Percentiles rank a stretch among this genome's conserved stretches.
phyloP scores from a whole-genome alignment of 2,329 filamentous ascomycete species.

The Cytospora chrysosperma region DNA sequence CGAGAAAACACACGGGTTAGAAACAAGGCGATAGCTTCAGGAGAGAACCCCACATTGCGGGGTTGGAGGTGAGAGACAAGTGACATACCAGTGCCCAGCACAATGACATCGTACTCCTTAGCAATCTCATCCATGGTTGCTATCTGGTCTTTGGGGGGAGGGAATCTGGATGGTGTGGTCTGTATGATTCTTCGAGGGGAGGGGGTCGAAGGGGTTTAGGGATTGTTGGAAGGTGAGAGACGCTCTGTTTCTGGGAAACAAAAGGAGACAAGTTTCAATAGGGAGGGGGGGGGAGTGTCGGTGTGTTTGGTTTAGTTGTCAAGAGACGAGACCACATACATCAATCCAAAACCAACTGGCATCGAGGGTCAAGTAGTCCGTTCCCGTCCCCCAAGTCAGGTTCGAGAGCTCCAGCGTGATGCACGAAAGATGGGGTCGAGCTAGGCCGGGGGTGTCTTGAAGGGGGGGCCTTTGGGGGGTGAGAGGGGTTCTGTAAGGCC shows the following conservation, averaged over 20 bases:
- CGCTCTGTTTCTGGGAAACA: constrained; percentile 9
- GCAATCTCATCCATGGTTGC: constrained; percentile 89
- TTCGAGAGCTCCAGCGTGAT: constrained; percentile 12
- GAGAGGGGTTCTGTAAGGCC: background rate
- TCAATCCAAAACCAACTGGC: constrained; percentile 15
- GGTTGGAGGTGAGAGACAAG: constrained; percentile 28
- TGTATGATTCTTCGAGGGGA: constrained; percentile 4
- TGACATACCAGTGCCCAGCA: constrained; percentile 88
- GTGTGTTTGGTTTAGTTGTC: constrained; percentile 22
- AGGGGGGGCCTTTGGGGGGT: background rate
- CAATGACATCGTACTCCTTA: constrained; percentile 97
- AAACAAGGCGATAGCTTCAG: constrained; percentile 24
- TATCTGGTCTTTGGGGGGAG: constrained; percentile 1
- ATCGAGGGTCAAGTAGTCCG: background rate
- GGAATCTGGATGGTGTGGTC: constrained; percentile 13
- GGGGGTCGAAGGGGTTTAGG: constrained; percentile 14
- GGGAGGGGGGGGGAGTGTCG: constrained; percentile 10
- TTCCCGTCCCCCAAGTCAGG: too few relatives aligned
- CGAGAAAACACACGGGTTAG: constrained; percentile 24
- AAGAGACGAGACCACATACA: background rate
- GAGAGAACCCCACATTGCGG: constrained; percentile 30
- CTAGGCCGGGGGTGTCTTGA: background rate
- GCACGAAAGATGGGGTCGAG: constrained; percentile 4
- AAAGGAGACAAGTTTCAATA: constrained; percentile 17
- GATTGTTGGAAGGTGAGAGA: constrained; percentile 6